Base-by-base conservation (phyloP, 352 stramenopile genomes). In the Phytopythium chamaehyphon region DNA sequence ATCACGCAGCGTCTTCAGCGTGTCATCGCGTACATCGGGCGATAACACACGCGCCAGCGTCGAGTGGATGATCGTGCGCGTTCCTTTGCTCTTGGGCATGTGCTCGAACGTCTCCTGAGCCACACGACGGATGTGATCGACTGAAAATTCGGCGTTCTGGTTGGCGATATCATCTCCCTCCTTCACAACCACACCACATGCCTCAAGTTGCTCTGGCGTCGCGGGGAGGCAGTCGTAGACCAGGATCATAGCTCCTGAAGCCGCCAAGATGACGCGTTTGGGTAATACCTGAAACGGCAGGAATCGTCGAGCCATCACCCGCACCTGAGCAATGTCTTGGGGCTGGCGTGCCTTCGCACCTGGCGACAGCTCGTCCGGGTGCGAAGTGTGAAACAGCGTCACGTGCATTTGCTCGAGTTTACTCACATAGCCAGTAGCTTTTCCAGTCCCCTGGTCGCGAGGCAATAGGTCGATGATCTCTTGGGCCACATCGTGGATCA, bases 341-440 rank as follows among this genome's bases (percentile, higher is more conserved):
- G 46, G 24, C 36, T 69, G 64, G 1, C 69, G 73, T 4, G 54
- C 28, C 36, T 56, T 73, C 14, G 73, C 70, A 26, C 70, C 49
- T 0, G 76, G 73, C 2, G 78, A 57, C 33, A 88, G 49, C 14
- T 85, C 76, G 23, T 73, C 64, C 6, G 80, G 80, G 43, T 88
- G 77, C 12, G 80, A 91, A 42, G 80, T 88, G 63, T 91, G 80
- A 57, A 88, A 89, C 9, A 91, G 59, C 51, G 80, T 91, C 55
- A 91, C 59, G 61, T 91, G 80, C 80, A 91, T 88, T 26, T 83
- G 70, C 5, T 83, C 74, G 14, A 67, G 62, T 10, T 68, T 71
- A 51, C 85, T 89, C 33, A 88, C 71, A 54, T 82, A 87, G n/a
- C 55, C 64, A 19, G 69, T 66, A 16, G 70, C 60, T 45, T 80